Evolutionary conservation across 768 basidiomycete species (phyloP).

Genomic region (Podaxis carcinomalis): DNA sequence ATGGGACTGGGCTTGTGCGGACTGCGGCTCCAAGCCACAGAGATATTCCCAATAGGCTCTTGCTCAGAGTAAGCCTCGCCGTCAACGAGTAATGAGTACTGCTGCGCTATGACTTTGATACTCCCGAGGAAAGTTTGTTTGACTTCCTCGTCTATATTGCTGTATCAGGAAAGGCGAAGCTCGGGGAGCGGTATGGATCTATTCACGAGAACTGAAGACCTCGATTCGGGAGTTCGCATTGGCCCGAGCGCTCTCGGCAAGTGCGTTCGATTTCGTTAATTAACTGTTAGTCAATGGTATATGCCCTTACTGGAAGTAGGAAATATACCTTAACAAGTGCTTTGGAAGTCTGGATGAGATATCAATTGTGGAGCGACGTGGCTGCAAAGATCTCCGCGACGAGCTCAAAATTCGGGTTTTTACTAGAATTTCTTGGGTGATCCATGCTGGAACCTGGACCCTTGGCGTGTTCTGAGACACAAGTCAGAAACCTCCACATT

Average conservation of each 20-base stretch:
- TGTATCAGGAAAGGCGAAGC: background rate
- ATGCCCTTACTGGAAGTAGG: background rate
- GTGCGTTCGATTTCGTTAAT: conserved; percentile 20
- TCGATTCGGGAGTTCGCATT: conserved; percentile 24
- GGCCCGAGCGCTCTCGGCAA: conserved; percentile 23
- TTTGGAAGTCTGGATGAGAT: conserved; percentile 26
- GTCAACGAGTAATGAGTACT: conserved; percentile 21
- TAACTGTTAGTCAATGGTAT: background rate
- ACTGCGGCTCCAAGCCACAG: conserved; percentile 12
- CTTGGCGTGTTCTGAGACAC: conserved; percentile 21
- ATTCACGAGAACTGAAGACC: conserved; percentile 23
- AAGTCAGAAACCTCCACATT: conserved; percentile 25
- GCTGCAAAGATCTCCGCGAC: conserved; percentile 21
- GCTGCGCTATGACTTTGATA: conserved; percentile 21
- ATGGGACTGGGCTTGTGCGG: conserved; percentile 22
- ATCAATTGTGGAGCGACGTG: conserved; percentile 19
- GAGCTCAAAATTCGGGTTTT: conserved; percentile 18
- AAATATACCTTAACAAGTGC: conserved; percentile 23
- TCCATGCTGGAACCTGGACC: conserved; percentile 20
- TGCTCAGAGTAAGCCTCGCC: conserved; percentile 15
- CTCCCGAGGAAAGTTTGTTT: background rate
- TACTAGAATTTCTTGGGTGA: conserved; percentile 17
- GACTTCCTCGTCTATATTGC: conserved; percentile 7
- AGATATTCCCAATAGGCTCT: conserved; percentile 24
- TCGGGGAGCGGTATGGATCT: too few species aligned